These are phyloP conservation scores for Cytospora paraplurivora DNA, from an alignment of 2,329 filamentous ascomycete species.

Conservation along the genomic window DNA sequence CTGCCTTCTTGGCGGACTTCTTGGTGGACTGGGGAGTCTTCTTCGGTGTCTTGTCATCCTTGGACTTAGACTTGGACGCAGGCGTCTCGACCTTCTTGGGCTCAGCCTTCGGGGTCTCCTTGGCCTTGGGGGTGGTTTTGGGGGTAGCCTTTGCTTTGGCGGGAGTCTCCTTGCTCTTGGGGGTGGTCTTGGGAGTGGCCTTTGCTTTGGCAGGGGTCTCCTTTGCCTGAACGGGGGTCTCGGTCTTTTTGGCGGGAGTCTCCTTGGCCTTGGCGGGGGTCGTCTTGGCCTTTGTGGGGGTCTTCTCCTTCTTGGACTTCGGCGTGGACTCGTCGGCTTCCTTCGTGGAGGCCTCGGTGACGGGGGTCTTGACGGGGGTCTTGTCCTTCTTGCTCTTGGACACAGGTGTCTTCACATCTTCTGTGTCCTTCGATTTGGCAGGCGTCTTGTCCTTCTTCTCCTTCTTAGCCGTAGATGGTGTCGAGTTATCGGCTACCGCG, in stretches of 20 bases:
- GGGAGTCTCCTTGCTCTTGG: conserved; percentile 12
- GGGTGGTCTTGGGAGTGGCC: conserved; percentile 13
- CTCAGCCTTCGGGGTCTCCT: conserved; percentile 11
- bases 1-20: conserved; percentile 27
- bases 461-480: conserved; percentile 22
- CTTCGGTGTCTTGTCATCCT: conserved; percentile 20
- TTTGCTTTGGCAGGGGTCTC: conserved; percentile 2
- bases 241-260: conserved; percentile 9
- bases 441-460: conserved; percentile 11
- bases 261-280: conserved; percentile 1
- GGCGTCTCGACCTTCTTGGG: conserved; percentile 5
- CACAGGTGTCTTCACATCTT: neutral
- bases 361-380: conserved; percentile 22
- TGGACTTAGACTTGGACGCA: conserved; percentile 13
- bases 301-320: conserved; percentile 27
- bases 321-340: conserved; percentile 13
- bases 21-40: conserved; percentile 15
- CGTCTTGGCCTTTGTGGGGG: conserved; percentile 22
- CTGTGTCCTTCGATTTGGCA: neutral
- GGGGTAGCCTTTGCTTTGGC: conserved; percentile 2
- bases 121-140: conserved; percentile 7
- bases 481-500: conserved; percentile 10
- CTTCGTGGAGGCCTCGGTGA: neutral
- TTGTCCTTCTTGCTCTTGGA: conserved; percentile 21
- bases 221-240: conserved; percentile 1